Conservation (phyloP, 805 yeast genomes). For the Ogataea angusta region DNA sequence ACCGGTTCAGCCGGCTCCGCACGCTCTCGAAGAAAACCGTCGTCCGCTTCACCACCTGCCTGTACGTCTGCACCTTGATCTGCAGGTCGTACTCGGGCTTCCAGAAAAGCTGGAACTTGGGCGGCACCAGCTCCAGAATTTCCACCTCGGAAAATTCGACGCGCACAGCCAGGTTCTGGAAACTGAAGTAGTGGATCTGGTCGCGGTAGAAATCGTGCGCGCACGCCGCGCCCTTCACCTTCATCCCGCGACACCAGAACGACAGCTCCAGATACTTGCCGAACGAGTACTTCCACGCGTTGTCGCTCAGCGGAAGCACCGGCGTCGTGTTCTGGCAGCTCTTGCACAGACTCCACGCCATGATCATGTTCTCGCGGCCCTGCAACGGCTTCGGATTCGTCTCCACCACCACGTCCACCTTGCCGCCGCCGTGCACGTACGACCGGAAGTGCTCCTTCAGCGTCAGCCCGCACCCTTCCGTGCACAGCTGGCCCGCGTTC, state of each 20-base stretch:
- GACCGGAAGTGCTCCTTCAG: conserved; percentile 74
- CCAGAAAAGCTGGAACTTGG: conserved; percentile 69
- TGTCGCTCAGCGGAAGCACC: conserved; percentile 75
- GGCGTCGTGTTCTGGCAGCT: conserved; percentile 75
- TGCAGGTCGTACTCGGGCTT: conserved; percentile 65
- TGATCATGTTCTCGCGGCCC: conserved; percentile 61
- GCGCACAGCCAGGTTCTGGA: conserved; percentile 71
- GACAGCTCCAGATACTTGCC: conserved; percentile 88
- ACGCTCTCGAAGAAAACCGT: conserved; percentile 70
- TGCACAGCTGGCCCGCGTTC: conserved; percentile 64
- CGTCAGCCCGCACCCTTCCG: conserved; percentile 76
- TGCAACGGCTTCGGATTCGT: conserved; percentile 52
- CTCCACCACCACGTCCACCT: conserved; percentile 75
- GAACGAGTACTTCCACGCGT: conserved; percentile 85
- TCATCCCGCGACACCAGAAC: conserved; percentile 67
- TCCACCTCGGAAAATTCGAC: conserved; percentile 77
- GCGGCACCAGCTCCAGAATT: conserved; percentile 74
- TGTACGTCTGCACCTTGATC: conserved; percentile 61
- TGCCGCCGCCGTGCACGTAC: conserved; percentile 85
- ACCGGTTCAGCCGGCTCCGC: conserved; percentile 62
- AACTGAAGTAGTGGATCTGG: conserved; percentile 81
- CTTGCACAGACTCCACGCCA: conserved; percentile 92
- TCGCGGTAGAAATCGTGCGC: conserved; percentile 77
- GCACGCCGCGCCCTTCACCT: conserved; percentile 61
- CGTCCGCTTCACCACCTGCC: conserved; percentile 51